phyloP scores from a whole-genome alignment of 2,329 filamentous ascomycete species.

The Arthroderma uncinatum region DNA sequence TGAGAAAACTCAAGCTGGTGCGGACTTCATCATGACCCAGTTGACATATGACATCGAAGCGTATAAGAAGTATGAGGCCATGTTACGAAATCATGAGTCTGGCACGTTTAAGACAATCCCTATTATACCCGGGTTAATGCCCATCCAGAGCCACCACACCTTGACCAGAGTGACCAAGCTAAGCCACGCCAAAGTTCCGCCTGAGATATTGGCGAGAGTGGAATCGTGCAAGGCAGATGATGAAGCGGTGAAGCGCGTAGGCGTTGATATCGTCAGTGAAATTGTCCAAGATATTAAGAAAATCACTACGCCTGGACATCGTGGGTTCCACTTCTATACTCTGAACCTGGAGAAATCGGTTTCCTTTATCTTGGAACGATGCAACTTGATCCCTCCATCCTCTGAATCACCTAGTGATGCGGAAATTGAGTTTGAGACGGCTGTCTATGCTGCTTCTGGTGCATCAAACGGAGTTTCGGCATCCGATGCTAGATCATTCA shows the following conservation, averaged over 20 bases:
- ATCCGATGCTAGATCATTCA: constrained; percentile 24
- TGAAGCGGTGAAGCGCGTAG: constrained; percentile 38
- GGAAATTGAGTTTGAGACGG: constrained; percentile 34
- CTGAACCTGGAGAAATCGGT: constrained; percentile 94
- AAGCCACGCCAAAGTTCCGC: constrained; percentile 74
- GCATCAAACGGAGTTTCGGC: constrained; percentile 19
- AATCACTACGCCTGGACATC: constrained; percentile 48
- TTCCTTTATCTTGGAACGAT: constrained; percentile 79
- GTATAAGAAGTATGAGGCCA: constrained; percentile 68
- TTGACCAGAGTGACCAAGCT: constrained; percentile 88
- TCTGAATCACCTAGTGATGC: constrained; percentile 33
- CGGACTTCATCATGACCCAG: constrained; percentile 98
- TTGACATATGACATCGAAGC: constrained; percentile 85
- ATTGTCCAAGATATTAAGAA: constrained; percentile 68
- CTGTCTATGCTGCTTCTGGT: constrained; percentile 27
- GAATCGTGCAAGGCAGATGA: constrained; percentile 38
- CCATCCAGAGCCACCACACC: constrained; percentile 94
- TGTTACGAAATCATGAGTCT: constrained; percentile 67
- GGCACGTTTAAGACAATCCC: constrained; percentile 75
- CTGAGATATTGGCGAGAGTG: constrained; percentile 54
- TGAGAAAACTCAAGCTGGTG: constrained; percentile 82
- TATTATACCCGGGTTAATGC: constrained; percentile 93
- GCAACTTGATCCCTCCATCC: constrained; percentile 60
- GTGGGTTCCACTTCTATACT: constrained; percentile 95
- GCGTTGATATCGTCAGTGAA: constrained; percentile 60